These are phyloP conservation scores for Prunus mongolica DNA, from an alignment of 306 rosid species.

Conservation along the genomic window DNA sequence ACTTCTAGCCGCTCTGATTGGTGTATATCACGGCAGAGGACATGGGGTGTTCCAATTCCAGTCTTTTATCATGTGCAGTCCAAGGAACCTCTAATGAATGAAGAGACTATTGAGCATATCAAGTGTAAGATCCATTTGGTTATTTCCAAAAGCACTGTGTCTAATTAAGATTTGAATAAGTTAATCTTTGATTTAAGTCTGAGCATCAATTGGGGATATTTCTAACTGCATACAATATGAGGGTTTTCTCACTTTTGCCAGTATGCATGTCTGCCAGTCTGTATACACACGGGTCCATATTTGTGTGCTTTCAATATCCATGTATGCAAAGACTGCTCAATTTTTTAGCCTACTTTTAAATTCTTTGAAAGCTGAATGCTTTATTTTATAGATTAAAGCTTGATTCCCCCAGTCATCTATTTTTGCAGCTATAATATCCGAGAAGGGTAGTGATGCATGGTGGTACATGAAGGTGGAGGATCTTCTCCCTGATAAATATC, in stretches of 20 bases:
- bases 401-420: slow-evolving; percentile 23
- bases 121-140: slow-evolving; percentile 50
- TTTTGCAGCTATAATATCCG: slow-evolving; percentile 72
- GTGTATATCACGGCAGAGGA: slow-evolving; percentile 98
- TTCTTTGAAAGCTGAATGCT: slow-evolving; percentile 13
- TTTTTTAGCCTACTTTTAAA: slow-evolving; percentile 20
- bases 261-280: neutral
- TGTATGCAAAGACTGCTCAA: slow-evolving; percentile 3
- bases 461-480: slow-evolving; percentile 94
- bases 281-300: neutral
- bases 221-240: slow-evolving; percentile 16
- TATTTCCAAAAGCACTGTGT: neutral
- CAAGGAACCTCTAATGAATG: slow-evolving; percentile 91
- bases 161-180: neutral
- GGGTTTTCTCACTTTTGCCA: neutral
- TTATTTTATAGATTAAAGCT: neutral
- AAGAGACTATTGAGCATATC: slow-evolving; percentile 77
- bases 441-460: slow-evolving; percentile 99
- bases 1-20: slow-evolving; percentile 90
- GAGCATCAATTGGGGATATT: slow-evolving; percentile 4
- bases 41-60: slow-evolving; percentile 99
- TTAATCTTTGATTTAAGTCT: neutral
- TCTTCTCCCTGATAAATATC: slow-evolving; percentile 83
- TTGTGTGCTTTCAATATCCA: neutral
- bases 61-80: slow-evolving; percentile 84